These are phyloP conservation scores for Halteria grandinella DNA, from an alignment of 73 alveolate genomes.

Conservation along the genomic window DNA sequence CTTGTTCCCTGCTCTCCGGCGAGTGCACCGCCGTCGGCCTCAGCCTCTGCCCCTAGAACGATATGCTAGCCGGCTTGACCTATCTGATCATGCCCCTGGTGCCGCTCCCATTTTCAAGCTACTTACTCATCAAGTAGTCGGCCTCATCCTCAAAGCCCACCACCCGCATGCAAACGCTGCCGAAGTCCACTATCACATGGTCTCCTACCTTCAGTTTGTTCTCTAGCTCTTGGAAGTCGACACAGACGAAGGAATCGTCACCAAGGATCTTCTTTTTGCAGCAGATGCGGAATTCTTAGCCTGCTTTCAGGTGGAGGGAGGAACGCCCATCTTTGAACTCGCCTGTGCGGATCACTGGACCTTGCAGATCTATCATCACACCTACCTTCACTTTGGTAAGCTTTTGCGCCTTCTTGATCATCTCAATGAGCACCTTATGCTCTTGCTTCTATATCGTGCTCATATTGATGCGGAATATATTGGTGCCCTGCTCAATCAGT, in stretches of 20 bases:
- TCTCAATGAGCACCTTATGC: slow-evolving; percentile 35
- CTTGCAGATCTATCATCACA: slow-evolving; percentile 41
- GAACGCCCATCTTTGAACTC: slow-evolving; percentile 22
- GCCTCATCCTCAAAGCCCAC: slow-evolving; percentile 54
- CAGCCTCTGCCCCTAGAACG: too few relatives aligned
- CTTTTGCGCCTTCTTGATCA: slow-evolving; percentile 41
- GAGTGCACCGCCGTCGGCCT: too few relatives aligned
- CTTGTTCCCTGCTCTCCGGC: not conserved
- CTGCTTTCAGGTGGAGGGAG: slow-evolving; percentile 16
- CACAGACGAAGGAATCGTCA: slow-evolving; percentile 16
- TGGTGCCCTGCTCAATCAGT: slow-evolving; percentile 16
- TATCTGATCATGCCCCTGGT: too few relatives aligned
- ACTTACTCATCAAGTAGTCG: slow-evolving; percentile 18
- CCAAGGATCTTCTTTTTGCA: slow-evolving; percentile 44
- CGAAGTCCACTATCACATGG: slow-evolving; percentile 43
- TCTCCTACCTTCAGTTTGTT: slow-evolving; percentile 33
- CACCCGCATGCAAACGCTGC: slow-evolving; percentile 43
- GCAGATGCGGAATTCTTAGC: slow-evolving; percentile 33
- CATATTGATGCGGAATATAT: slow-evolving; percentile 44
- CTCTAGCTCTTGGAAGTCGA: slow-evolving; percentile 24
- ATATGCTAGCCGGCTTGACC: too few relatives aligned
- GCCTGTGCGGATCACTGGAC: slow-evolving; percentile 49
- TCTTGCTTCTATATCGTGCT: slow-evolving; percentile 18
- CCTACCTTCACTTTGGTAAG: slow-evolving; percentile 2
- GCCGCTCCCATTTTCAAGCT: slow-evolving; percentile 28